Evolutionary conservation across 176 grass and related monocot species (phyloP).

Genomic region (Juncus inflexus): DNA sequence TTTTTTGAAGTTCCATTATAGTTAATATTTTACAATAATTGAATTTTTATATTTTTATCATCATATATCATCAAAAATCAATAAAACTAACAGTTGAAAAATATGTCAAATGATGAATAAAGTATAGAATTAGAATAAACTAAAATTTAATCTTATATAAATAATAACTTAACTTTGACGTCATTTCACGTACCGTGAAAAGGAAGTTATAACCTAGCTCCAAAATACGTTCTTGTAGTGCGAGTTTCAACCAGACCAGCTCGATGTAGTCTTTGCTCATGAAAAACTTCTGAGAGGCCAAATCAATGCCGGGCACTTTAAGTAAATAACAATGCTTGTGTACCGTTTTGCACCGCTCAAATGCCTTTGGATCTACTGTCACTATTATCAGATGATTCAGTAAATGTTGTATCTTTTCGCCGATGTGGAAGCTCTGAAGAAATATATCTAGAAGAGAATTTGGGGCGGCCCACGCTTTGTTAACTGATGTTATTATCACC

Average conservation of each 20-base stretch:
- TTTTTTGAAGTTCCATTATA: too few species aligned
- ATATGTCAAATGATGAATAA: too few species aligned
- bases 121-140: too few species aligned
- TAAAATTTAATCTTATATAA: too few species aligned
- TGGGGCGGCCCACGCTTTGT: constrained; percentile 39
- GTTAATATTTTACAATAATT: too few species aligned
- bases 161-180: too few species aligned
- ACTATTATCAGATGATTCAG: constrained; percentile 35
- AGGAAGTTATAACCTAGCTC: constrained; percentile 36
- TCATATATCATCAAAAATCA: too few species aligned
- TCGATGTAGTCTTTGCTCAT: constrained; percentile 25
- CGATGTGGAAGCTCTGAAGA: constrained; percentile 27
- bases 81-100: too few species aligned
- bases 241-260: constrained; percentile 19
- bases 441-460: constrained; percentile 45
- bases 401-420: constrained; percentile 25
- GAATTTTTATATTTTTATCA: too few species aligned
- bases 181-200: constrained; percentile 21
- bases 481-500: constrained; percentile 51
- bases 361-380: constrained; percentile 32
- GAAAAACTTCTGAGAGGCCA: constrained; percentile 12
- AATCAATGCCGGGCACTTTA: constrained; percentile 1
- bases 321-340: constrained; percentile 25
- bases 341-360: constrained; percentile 19
- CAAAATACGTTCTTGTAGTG: constrained; percentile 18